Conservation (phyloP, 2,329 filamentous ascomycete genomes). For the Cadophora sp. region DNA sequence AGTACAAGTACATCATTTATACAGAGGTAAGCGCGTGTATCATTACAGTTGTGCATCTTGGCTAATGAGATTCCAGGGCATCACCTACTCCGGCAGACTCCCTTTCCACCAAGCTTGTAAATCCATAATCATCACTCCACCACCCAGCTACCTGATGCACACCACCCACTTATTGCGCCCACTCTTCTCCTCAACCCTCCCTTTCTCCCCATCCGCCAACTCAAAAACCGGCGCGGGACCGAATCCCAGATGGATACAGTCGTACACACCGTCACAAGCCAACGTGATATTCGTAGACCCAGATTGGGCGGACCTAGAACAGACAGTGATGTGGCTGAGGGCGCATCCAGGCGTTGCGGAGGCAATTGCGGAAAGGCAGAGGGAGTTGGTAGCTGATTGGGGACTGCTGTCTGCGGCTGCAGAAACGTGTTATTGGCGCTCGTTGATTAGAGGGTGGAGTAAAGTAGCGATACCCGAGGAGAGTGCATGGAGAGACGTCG, state of each 20-base stretch:
- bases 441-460: constrained; percentile 55
- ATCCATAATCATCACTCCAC: constrained; percentile 56
- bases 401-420: constrained; percentile 58
- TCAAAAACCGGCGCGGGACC: constrained; percentile 24
- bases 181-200: constrained; percentile 49
- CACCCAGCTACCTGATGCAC: constrained; percentile 57
- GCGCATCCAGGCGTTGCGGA: constrained; percentile 51
- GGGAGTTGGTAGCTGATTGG: constrained; percentile 50
- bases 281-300: constrained; percentile 58
- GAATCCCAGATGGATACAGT: constrained; percentile 49
- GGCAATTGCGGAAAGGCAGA: constrained; percentile 56
- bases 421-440: constrained; percentile 61
- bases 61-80: constrained; percentile 44
- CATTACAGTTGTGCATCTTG: not conserved
- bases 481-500: constrained; percentile 46
- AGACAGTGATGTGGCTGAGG: constrained; percentile 54
- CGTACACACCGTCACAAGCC: constrained; percentile 48
- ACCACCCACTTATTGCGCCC: constrained; percentile 56
- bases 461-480: constrained; percentile 49
- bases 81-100: constrained; percentile 60
- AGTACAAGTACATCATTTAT: constrained; percentile 58
- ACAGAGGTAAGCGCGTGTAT: constrained; percentile 49
- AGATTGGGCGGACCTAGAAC: constrained; percentile 59
- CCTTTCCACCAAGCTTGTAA: constrained; percentile 59
- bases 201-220: constrained; percentile 29